Base-by-base conservation (phyloP, 495 filamentous ascomycete species). In the Thermochaetoides thermophila region DNA sequence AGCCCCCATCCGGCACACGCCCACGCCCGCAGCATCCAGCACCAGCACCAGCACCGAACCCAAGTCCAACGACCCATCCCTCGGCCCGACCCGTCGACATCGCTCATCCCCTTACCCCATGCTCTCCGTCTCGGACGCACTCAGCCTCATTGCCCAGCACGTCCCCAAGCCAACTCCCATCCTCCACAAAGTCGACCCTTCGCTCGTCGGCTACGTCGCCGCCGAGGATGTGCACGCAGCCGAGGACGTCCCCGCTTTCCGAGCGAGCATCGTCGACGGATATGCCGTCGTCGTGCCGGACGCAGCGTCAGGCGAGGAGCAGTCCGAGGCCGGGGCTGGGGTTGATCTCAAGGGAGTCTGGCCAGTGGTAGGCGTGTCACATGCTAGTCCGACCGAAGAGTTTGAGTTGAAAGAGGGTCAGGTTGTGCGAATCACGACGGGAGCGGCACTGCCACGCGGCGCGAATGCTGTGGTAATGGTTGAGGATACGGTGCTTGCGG, bases 381-480 rank as follows among this genome's bases (percentile, higher is more conserved):
- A 94, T 51, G 91, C 91, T 18, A 66, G 77, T 7, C 63, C 78
- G 4, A n/a, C n/a, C n/a, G n/a, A n/a, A n/a, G n/a, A n/a, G n/a
- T n/a, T n/a, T n/a, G 75, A 77, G 1, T 59, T 94, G 16, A 61
- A 76, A 26, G 63, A 64, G 27, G 86, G 86, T 0, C 69, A 84
- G 39, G 76, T 95, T 22, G 74, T 91, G 7, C 60, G 89, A 18
- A 93, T 96, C 40, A 96, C 89, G 1, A 97, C 89, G 0, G 89
- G 89, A 0, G 89, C 91, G 4, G 87, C 89, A 9, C 60, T 97
- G 2, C 89, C 91, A 3, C 72, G 75, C 0, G 84, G 86, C 4
- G 84, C 89, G 9, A 93, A 80, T 24, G 75, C 85, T 3, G 87
- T 96, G 11, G 79, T 94, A 14, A 97, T 96, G 91, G 89, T 96